Conservation (phyloP, 1,139 yeast species). For the Magnusiomyces sp. region DNA sequence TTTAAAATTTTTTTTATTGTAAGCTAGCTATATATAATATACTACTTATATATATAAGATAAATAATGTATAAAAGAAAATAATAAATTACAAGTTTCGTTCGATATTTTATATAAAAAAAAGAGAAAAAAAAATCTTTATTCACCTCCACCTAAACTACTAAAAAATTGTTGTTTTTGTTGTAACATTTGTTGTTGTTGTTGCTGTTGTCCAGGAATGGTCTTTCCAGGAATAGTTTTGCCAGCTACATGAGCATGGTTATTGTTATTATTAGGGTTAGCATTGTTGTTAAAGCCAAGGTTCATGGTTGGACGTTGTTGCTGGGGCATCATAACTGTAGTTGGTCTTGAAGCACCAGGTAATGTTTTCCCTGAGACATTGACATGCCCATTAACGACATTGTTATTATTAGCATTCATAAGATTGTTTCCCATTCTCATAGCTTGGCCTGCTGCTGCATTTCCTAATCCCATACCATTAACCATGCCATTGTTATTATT, state of each 20-base stretch:
- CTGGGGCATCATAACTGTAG: background rate
- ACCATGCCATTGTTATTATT: background rate
- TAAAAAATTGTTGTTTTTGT: background rate
- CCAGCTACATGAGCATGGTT: constrained; percentile 11
- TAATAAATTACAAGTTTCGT: too few species aligned
- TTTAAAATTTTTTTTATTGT: too few species aligned
- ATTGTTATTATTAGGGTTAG: background rate
- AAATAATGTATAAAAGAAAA: too few species aligned
- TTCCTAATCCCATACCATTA: background rate
- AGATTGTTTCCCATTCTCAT: background rate
- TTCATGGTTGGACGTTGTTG: background rate
- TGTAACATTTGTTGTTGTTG: constrained; percentile 1
- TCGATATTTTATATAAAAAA: too few species aligned
- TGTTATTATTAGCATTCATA: too few species aligned
- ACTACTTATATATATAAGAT: too few species aligned
- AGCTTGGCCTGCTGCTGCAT: constrained; percentile 3
- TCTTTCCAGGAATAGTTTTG: constrained; percentile 17
- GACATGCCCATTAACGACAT: background rate
- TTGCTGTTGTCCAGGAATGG: constrained; percentile 7
- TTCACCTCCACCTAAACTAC: too few species aligned
- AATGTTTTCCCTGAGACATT: background rate
- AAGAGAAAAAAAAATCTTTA: too few species aligned
- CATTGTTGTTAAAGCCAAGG: background rate
- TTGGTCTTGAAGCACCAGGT: background rate
- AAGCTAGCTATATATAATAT: too few species aligned